Conservation (phyloP, 805 yeast genomes). For the Ogataea dorogensis region DNA sequence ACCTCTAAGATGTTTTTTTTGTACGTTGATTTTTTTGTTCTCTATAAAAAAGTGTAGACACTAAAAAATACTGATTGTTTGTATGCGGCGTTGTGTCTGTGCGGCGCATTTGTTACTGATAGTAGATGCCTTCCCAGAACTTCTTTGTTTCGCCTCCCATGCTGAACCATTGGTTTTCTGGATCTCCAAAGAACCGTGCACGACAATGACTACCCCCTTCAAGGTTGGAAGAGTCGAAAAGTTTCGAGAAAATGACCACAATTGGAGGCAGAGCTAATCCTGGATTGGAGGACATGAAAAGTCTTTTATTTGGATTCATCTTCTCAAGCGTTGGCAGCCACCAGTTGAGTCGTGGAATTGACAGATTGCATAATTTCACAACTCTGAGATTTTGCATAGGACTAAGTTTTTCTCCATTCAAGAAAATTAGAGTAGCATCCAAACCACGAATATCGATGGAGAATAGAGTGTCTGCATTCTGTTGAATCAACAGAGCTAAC, state of each 20-base stretch:
- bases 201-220: slow-evolving; percentile 14
- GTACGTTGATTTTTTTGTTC: slow-evolving; percentile 2
- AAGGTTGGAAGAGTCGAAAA: slow-evolving; percentile 32
- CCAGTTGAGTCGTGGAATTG: slow-evolving; percentile 24
- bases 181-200: slow-evolving; percentile 25
- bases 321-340: slow-evolving; percentile 27
- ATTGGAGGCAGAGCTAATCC: slow-evolving; percentile 20
- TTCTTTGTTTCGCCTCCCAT: slow-evolving; percentile 18
- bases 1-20: neutral
- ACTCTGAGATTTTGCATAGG: slow-evolving; percentile 15
- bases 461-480: slow-evolving; percentile 15
- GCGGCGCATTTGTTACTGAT: slow-evolving; percentile 9
- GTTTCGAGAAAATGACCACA: slow-evolving; percentile 31
- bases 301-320: slow-evolving; percentile 15
- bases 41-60: slow-evolving; percentile 7
- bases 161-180: slow-evolving; percentile 18
- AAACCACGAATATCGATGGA: slow-evolving; percentile 23
- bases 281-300: slow-evolving; percentile 8
- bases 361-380: slow-evolving; percentile 20
- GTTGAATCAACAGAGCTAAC: slow-evolving; percentile 16
- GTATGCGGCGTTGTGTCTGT: slow-evolving; percentile 2
- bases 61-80: neutral
- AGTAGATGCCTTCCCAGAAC: slow-evolving; percentile 18
- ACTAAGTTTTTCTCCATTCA: slow-evolving; percentile 4
- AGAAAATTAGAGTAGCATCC: slow-evolving; percentile 24